phyloP scores from a whole-genome alignment of 352 stramenopile genomes.

The Globisporangium abappressorium region DNA sequence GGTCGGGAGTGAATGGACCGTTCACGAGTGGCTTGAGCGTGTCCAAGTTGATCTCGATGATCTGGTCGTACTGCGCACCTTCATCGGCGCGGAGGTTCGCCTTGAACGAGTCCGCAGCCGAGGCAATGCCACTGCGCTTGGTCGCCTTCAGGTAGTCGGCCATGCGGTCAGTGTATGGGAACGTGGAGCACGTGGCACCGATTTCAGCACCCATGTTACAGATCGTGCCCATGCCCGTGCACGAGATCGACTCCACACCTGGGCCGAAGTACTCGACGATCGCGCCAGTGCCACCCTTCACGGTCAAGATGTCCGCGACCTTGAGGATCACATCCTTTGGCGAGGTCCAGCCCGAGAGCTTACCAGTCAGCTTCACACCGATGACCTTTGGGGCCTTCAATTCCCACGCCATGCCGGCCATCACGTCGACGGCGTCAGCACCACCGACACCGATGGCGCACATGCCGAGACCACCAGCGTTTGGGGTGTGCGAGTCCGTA shows the following conservation, averaged over 20 bases:
- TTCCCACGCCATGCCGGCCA: slow-evolving; percentile 93
- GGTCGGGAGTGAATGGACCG: slow-evolving; percentile 91
- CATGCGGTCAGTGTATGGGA: slow-evolving; percentile 93
- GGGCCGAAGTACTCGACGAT: slow-evolving; percentile 94
- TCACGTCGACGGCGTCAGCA: slow-evolving; percentile 92
- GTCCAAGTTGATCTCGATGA: slow-evolving; percentile 93
- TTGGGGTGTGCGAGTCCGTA: slow-evolving; percentile 93
- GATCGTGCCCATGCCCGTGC: slow-evolving; percentile 94
- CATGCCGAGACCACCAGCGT: slow-evolving; percentile 92
- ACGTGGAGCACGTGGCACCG: slow-evolving; percentile 92
- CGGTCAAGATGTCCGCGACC: slow-evolving; percentile 91
- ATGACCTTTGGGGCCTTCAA: slow-evolving; percentile 95
- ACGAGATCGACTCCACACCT: slow-evolving; percentile 92
- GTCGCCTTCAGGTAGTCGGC: slow-evolving; percentile 90
- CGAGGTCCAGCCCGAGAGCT: slow-evolving; percentile 91
- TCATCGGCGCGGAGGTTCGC: slow-evolving; percentile 88
- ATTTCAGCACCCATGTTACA: slow-evolving; percentile 96
- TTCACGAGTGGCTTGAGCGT: slow-evolving; percentile 90
- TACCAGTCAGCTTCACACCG: slow-evolving; percentile 92
- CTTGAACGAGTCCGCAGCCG: slow-evolving; percentile 83
- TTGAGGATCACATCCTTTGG: slow-evolving; percentile 95
- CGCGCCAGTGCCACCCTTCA: slow-evolving; percentile 91
- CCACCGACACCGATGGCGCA: slow-evolving; percentile 91
- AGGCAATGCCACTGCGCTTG: slow-evolving; percentile 86
- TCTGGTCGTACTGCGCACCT: slow-evolving; percentile 90